Evolutionary conservation across 495 filamentous ascomycete genomes (phyloP).

Genomic region (Neurospora sp.): DNA sequence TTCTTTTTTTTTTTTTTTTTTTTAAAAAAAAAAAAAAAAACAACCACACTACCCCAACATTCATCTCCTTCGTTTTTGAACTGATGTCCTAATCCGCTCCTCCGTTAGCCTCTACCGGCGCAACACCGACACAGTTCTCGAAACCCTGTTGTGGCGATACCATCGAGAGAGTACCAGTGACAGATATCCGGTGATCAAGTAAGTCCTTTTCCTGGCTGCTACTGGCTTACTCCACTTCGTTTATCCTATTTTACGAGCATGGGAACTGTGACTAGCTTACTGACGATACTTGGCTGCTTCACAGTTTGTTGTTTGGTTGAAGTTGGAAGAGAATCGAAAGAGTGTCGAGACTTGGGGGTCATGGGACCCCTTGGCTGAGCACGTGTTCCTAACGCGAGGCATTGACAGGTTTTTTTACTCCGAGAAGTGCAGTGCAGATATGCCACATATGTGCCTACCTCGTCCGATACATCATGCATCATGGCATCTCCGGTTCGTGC

Average conservation of each 20-base stretch:
- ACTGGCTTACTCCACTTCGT: neutral
- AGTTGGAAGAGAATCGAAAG: neutral
- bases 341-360: neutral
- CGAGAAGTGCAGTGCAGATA: too few species aligned
- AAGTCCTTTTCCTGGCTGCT: neutral
- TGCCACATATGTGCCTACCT: neutral
- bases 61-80: neutral
- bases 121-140: neutral
- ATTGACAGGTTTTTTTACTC: neutral
- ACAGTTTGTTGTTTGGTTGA: neutral
- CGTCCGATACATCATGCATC: too few species aligned
- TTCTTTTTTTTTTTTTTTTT: neutral
- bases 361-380: neutral
- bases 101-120: neutral
- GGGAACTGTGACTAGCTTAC: neutral
- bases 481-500: too few species aligned
- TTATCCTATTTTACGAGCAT: neutral
- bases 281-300: neutral
- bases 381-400: neutral
- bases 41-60: neutral
- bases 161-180: neutral
- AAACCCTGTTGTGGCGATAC: neutral
- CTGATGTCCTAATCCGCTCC: neutral
- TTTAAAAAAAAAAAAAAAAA: too few species aligned
- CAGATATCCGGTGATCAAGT: neutral